Evolutionary conservation across 164 flowering plant species (phyloP).

Genomic region (Euptelea pleiosperma): DNA sequence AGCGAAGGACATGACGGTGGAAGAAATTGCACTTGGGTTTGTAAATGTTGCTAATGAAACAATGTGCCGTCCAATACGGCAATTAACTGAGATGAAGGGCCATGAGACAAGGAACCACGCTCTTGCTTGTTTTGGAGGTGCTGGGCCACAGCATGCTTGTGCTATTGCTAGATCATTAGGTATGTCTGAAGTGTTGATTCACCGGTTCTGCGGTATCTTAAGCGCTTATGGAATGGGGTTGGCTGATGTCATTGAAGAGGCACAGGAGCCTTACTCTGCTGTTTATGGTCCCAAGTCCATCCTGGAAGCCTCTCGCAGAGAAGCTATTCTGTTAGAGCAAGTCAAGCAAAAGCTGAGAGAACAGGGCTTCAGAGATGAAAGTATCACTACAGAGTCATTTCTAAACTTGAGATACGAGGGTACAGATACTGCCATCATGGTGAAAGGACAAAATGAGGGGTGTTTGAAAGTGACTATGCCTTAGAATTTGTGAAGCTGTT

Average conservation of each 20-base stretch:
- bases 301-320: constrained; percentile 61
- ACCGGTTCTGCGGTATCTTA: constrained; percentile 88
- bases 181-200: constrained; percentile 89
- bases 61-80: constrained; percentile 98
- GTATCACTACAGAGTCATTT: constrained; percentile 60
- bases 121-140: constrained; percentile 99
- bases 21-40: constrained; percentile 93
- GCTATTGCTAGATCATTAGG: constrained; percentile 93
- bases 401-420: constrained; percentile 92
- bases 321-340: constrained; percentile 45
- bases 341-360: constrained; percentile 60
- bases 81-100: constrained; percentile 97
- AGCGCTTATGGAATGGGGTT: constrained; percentile 99
- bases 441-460: constrained; percentile 44
- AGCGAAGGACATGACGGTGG: constrained; percentile 81
- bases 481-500: constrained; percentile 70
- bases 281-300: constrained; percentile 64
- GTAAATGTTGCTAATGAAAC: constrained; percentile 98
- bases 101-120: constrained; percentile 94
- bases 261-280: constrained; percentile 90
- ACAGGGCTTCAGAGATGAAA: constrained; percentile 74
- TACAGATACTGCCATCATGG: constrained; percentile 99
- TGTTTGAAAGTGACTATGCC: constrained; percentile 51
- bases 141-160: constrained; percentile 99
- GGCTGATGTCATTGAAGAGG: constrained; percentile 96